A percentile compares a stretch with the other conserved stretches of the same genome.
Evolutionary conservation across 371 early-diverging fungal genomes (phyloP).

Genomic region (Dichotomocladium elegans): DNA sequence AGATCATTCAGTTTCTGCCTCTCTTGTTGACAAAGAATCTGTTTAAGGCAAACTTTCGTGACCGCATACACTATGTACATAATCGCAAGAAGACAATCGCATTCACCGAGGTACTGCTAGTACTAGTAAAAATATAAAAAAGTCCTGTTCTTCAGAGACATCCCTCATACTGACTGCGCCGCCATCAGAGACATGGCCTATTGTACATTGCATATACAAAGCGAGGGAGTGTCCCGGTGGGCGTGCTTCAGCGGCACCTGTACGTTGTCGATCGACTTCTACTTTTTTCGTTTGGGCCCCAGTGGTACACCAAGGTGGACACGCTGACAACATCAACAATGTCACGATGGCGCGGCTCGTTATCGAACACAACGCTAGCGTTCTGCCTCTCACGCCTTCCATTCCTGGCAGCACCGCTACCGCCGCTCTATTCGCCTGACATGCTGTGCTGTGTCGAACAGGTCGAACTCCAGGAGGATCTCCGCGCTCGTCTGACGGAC

Average conservation of each 20-base stretch:
- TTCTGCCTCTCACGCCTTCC: slow-evolving; percentile 23
- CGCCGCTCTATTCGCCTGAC: slow-evolving; percentile 18
- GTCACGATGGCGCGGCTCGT: neutral
- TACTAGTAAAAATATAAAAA: no score
- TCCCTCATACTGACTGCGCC: neutral
- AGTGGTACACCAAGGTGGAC: slow-evolving; percentile 31
- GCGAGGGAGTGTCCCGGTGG: slow-evolving; percentile 17
- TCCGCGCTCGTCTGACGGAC: slow-evolving; percentile 21
- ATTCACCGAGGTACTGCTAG: slow-evolving; percentile 48
- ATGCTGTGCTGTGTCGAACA: slow-evolving; percentile 32
- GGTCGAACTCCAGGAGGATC: slow-evolving; percentile 38
- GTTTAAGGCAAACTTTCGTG: slow-evolving; percentile 34
- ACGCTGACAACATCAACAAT: slow-evolving; percentile 2
- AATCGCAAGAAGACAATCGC: slow-evolving; percentile 27
- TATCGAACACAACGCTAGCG: slow-evolving; percentile 9
- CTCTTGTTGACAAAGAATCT: slow-evolving; percentile 43
- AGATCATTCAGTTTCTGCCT: slow-evolving; percentile 37
- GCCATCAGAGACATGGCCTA: slow-evolving; percentile 25
- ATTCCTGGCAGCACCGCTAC: slow-evolving; percentile 11
- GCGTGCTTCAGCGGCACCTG: slow-evolving; percentile 32
- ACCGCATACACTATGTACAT: slow-evolving; percentile 35
- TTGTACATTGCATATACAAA: slow-evolving; percentile 32
- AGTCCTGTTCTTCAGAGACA: neutral
- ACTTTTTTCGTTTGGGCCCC: slow-evolving; percentile 39
- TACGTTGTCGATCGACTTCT: slow-evolving; percentile 29